Evolutionary conservation across 257 asterid species (phyloP).

Genomic region (Solanum arcanum): DNA sequence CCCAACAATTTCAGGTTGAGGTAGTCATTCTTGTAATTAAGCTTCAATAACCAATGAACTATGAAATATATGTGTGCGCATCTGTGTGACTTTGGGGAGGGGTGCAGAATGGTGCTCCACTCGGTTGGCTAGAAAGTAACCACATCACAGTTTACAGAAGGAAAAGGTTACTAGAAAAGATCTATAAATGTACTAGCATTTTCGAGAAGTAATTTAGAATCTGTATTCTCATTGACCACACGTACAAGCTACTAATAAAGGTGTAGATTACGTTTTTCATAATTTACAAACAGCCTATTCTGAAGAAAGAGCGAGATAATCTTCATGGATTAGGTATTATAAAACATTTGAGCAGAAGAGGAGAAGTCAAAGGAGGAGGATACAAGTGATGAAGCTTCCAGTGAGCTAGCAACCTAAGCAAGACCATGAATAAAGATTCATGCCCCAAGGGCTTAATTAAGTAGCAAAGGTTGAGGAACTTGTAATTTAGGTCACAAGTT

Average conservation of each 20-base stretch:
- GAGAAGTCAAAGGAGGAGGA: not conserved
- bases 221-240: not conserved
- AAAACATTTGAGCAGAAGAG: not conserved
- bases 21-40: not conserved
- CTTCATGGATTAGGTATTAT: not conserved
- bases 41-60: not conserved
- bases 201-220: not conserved
- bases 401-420: not conserved
- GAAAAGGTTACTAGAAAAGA: not conserved
- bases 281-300: not conserved
- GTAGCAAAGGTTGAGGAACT: not conserved
- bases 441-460: not conserved
- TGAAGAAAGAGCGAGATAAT: not conserved
- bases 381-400: not conserved
- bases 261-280: not conserved
- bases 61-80: not conserved
- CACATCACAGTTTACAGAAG: not conserved
- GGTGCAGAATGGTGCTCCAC: not conserved
- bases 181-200: not conserved
- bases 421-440: not conserved
- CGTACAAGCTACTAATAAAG: not conserved
- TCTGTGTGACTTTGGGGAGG: not conserved
- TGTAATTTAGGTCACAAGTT: not conserved
- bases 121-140: not conserved
- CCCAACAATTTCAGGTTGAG: not conserved